These are phyloP conservation scores for Cicer cuneatum DNA, from an alignment of 306 rosid species.

Conservation along the genomic window DNA sequence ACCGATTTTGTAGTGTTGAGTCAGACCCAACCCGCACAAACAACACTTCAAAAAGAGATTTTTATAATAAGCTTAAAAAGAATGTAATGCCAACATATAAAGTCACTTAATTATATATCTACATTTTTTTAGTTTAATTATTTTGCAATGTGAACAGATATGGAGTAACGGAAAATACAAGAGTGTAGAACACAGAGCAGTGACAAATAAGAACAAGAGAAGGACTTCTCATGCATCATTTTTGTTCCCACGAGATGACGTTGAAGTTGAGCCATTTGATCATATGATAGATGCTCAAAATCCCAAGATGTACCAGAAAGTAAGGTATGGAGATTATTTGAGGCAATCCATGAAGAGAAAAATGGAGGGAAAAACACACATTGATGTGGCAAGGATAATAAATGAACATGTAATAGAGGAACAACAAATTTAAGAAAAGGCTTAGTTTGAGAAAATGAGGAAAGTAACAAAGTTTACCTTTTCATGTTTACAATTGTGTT, in stretches of 20 bases:
- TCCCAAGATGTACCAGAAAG: constrained; percentile 51
- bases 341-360: constrained; percentile 47
- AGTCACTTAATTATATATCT: background rate
- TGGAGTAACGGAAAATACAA: constrained; percentile 61
- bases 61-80: background rate
- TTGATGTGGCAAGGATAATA: constrained; percentile 38
- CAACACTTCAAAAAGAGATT: no score
- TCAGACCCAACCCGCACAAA: no score
- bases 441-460: background rate
- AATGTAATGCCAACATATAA: background rate
- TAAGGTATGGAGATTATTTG: constrained; percentile 53
- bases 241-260: constrained; percentile 48
- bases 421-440: background rate
- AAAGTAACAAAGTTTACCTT: background rate
- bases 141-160: constrained; percentile 41
- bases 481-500: background rate
- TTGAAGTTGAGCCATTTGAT: constrained; percentile 50
- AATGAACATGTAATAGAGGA: background rate
- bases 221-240: constrained; percentile 47
- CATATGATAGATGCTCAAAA: constrained; percentile 42
- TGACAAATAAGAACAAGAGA: constrained; percentile 44
- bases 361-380: constrained; percentile 55
- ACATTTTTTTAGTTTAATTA: background rate
- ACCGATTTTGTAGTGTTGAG: no score
- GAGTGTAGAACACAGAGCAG: constrained; percentile 55